These are phyloP conservation scores for Yamadazyma atlantica DNA, from an alignment of 1,139 yeast genomes.

Conservation along the genomic window DNA sequence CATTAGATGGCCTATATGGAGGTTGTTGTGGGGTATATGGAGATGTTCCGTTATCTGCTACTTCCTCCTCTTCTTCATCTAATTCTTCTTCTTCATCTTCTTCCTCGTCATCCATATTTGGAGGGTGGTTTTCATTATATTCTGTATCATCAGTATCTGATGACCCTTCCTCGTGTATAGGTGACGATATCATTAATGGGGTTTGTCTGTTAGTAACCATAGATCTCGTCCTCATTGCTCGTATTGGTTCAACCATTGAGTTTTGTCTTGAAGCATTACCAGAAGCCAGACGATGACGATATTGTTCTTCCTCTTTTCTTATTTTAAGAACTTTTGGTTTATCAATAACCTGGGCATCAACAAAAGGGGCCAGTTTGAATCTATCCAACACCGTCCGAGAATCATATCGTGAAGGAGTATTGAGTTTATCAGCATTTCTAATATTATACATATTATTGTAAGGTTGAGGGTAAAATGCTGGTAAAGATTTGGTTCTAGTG, in stretches of 20 bases:
- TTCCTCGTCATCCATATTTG: slow-evolving; percentile 17
- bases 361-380: slow-evolving; percentile 49
- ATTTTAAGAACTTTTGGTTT: slow-evolving; percentile 27
- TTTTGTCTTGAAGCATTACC: slow-evolving; percentile 8
- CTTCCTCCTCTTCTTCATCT: slow-evolving; percentile 9
- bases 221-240: slow-evolving; percentile 47
- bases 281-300: neutral
- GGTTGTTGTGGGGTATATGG: slow-evolving; percentile 47
- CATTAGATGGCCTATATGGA: slow-evolving; percentile 24
- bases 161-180: slow-evolving; percentile 39
- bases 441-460: slow-evolving; percentile 42
- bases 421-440: slow-evolving; percentile 44
- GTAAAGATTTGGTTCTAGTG: slow-evolving; percentile 63
- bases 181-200: slow-evolving; percentile 36
- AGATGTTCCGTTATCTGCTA: slow-evolving; percentile 27
- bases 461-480: slow-evolving; percentile 46
- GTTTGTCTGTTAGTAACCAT: slow-evolving; percentile 32
- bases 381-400: slow-evolving; percentile 45
- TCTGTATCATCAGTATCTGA: slow-evolving; percentile 39
- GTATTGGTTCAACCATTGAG: slow-evolving; percentile 27
- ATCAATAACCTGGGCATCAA: slow-evolving; percentile 40
- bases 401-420: slow-evolving; percentile 39
- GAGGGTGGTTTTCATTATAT: slow-evolving; percentile 24
- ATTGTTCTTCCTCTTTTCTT: slow-evolving; percentile 27
- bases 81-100: slow-evolving; percentile 15